Base-by-base conservation (phyloP, 371 early-diverging fungal species). In the Conidiobolus coronatus region DNA sequence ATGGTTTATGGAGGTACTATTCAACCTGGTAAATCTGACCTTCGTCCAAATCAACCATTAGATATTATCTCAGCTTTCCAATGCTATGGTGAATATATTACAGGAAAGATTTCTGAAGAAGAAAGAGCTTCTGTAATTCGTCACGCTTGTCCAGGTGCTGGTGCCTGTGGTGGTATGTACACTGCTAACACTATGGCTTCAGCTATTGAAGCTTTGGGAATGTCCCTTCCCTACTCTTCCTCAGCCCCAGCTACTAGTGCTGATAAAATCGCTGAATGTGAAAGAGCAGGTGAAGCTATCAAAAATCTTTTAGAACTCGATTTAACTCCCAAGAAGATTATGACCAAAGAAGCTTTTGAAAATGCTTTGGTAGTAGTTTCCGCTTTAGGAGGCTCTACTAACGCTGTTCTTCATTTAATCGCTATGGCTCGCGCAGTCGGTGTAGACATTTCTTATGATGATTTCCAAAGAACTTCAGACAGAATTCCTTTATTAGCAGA, bases 91-190 rank as follows among this genome's bases (percentile, higher is more conserved):
- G 79, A 82, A 51, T 91, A 75, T 53, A 71, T 93, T 43, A 58
- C 87, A 15, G 94, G 94, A 23, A 63, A 69, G 13, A 92, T 93
- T 54, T 68, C 70, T 49, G 91, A 95, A 54, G 75, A 75, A 22
- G 72, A 82, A 62, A 74, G 91, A 38, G 59, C 59, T 36, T 88
- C 89, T 51, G 81, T 87, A 48, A 77, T 95, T 43, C 73, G 77
- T 33, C 55, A 92, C 57, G 67, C 92, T 6, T 95, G 96, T 55
- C 96, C 96, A 8, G 93, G 96, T 42, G 75, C 93, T 41, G 96
- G 96, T 51, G 91, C 89, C 12, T 94, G 95, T 65, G 95, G 95
- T 59, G 95, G 86, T 49, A 85, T 95, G 93, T 95, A 91, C 64
- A 95, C 96, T 41, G 96, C 96, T 48, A 95, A 95, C 57, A 92